A percentile compares a stretch with the other conserved stretches of the same genome.
These are phyloP conservation scores for Lepraria neglecta DNA, from an alignment of 495 filamentous ascomycete genomes.

Conservation along the genomic window DNA sequence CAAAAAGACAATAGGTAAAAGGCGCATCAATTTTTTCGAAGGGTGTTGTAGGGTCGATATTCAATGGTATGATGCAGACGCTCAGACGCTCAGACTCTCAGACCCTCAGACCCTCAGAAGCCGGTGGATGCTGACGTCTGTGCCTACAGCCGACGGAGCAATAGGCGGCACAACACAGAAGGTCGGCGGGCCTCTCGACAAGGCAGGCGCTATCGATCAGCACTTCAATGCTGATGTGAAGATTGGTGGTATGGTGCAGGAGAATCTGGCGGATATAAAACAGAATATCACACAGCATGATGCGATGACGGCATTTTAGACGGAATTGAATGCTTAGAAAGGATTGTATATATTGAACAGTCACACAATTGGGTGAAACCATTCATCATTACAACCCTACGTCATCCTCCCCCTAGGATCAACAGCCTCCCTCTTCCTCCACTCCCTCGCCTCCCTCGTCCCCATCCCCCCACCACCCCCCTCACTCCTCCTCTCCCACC, in stretches of 20 bases:
- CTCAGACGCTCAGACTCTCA: background rate
- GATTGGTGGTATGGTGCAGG: slow-evolving; percentile 41
- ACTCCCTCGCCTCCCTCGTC: slow-evolving; percentile 83
- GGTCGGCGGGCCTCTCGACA: slow-evolving; percentile 49
- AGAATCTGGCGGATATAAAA: slow-evolving; percentile 39
- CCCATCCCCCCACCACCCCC: slow-evolving; percentile 84
- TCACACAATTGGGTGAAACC: no score
- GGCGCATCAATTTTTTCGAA: slow-evolving; percentile 27
- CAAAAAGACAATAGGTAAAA: slow-evolving; percentile 26
- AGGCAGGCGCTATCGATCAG: slow-evolving; percentile 33
- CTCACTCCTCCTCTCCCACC: slow-evolving; percentile 87
- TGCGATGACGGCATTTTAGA: slow-evolving; percentile 1
- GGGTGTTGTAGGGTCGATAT: slow-evolving; percentile 28
- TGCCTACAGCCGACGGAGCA: slow-evolving; percentile 40
- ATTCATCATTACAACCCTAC: slow-evolving; percentile 21
- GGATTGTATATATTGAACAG: no score
- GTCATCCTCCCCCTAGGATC: slow-evolving; percentile 71
- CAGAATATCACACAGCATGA: background rate
- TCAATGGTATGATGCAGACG: slow-evolving; percentile 24
- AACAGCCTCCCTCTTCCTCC: slow-evolving; percentile 72
- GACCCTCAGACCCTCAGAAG: background rate
- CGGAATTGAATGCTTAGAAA: no score
- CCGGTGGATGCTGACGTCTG: slow-evolving; percentile 9
- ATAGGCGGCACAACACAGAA: slow-evolving; percentile 47
- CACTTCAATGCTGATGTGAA: slow-evolving; percentile 35